phyloP scores from a whole-genome alignment of 257 asterid species.

The Nicotiana paniculata region DNA sequence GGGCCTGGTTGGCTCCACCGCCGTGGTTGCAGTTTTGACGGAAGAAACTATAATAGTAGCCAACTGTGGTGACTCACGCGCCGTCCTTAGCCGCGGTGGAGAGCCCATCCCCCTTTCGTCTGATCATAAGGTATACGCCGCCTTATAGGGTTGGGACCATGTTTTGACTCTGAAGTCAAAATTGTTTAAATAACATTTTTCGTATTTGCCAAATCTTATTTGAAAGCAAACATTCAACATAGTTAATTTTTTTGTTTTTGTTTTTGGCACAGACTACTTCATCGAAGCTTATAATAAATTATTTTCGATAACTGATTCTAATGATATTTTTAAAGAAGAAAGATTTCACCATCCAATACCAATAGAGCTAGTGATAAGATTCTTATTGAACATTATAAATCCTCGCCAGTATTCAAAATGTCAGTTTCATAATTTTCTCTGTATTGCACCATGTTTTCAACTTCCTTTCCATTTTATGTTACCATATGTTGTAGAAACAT shows the following conservation, averaged over 20 bases:
- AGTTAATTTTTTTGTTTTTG: no score
- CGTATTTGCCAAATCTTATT: background rate
- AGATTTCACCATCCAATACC: no score
- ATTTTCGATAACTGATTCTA: no score
- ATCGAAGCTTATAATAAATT: background rate
- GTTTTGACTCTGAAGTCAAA: no score
- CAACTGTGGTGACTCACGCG: slow-evolving; percentile 23
- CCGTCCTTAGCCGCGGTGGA: slow-evolving; percentile 9
- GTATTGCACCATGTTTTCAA: background rate
- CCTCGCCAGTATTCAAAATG: no score
- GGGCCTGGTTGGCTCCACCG: slow-evolving; percentile 6
- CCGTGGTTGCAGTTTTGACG: slow-evolving; percentile 9
- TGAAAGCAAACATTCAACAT: no score
- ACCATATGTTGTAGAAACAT: background rate
- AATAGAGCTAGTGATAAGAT: no score
- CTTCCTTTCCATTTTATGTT: background rate
- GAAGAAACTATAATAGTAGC: slow-evolving; percentile 7
- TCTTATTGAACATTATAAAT: no score
- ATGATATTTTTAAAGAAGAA: no score
- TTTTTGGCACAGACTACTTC: background rate
- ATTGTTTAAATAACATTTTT: no score
- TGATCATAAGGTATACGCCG: slow-evolving; percentile 15
- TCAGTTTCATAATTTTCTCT: no score
- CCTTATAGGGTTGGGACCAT: no score
- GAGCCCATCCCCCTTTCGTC: slow-evolving; percentile 8